Base-by-base conservation (phyloP, 225 moss, liverwort and hornwort genomes). In the Pleurozium schreberi region DNA sequence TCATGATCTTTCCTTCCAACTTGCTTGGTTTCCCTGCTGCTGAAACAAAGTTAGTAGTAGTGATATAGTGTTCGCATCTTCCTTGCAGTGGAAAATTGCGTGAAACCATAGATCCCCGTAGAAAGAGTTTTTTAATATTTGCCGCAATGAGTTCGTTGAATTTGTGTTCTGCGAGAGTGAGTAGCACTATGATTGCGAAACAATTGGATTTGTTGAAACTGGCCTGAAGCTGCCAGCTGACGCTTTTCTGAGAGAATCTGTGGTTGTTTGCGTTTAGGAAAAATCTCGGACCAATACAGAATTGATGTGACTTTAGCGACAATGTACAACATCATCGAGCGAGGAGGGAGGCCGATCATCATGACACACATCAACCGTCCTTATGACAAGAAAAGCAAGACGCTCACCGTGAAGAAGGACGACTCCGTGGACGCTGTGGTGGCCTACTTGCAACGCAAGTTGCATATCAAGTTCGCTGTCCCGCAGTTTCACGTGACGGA, bases 251-350 rank as follows among this genome's bases (percentile, higher is more conserved):
- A 28, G 45, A 61, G 53, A 75, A 28, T 80, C 34, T 74, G 84
- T 67, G 30, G 8, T 26, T n/a, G 49, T 62, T 68, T 85, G 38
- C 27, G 36, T 89, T 75, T 86, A 98, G 96, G 96, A 21, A 96
- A 95, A 75, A 93, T 98, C 27, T 83, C 88, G 91, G 97, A 98
- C 81, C 95, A 98, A 82, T 98, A 98, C 88, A 90, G 96, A 80
- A 94, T 98, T 59, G 97, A 98, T 82, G 96, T 98, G 34, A 98
- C 97, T 22, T 86, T 96, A 70, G 96, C 96, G 76, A 96, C 96
- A 84, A 96, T 96, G 96, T 98, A 98, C 89, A 98, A 96, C 78
- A 98, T 98, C 88, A 94, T 98, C 55, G 97, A 98, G 90, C 92
- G 97, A 49, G 96, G 97, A 52, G 97, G 97, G 69, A 89, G 97